Percentiles rank a stretch among this genome's conserved stretches.
phyloP scores from a whole-genome alignment of 2,329 filamentous ascomycete species.

The Xylariaceae sp. region DNA sequence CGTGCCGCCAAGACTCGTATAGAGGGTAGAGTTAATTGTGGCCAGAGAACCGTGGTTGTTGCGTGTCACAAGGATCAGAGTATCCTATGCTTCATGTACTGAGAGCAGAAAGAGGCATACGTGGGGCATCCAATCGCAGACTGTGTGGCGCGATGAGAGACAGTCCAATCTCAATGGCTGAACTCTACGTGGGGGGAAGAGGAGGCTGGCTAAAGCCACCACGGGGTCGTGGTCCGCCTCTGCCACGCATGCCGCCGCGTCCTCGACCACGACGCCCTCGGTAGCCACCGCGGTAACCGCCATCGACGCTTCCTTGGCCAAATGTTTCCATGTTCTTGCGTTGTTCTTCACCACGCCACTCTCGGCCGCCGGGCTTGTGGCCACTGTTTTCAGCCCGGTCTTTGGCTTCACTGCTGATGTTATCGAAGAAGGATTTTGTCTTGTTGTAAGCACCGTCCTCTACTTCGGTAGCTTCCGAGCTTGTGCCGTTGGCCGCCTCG shows the following conservation, averaged over 20 bases:
- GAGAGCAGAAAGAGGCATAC: neutral
- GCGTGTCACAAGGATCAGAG: neutral
- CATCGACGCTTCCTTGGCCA: constrained; percentile 91
- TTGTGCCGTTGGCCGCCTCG: constrained; percentile 42
- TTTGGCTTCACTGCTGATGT: constrained; percentile 90
- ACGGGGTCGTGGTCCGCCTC: constrained; percentile 36
- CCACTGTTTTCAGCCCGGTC: constrained; percentile 72
- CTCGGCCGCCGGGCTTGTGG: constrained; percentile 68
- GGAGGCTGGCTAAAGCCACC: constrained; percentile 22
- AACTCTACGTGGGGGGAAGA: too few species aligned
- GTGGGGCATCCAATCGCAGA: neutral
- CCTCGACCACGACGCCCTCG: constrained; percentile 74
- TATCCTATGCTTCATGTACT: constrained; percentile 1
- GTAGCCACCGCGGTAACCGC: constrained; percentile 67
- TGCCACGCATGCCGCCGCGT: constrained; percentile 39
- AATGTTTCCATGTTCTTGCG: constrained; percentile 97
- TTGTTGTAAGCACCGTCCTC: constrained; percentile 69
- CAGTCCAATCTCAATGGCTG: too few species aligned
- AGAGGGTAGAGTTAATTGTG: constrained; percentile 15
- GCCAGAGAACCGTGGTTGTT: constrained; percentile 2
- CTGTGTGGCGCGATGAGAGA: too few species aligned
- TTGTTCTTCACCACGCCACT: constrained; percentile 89
- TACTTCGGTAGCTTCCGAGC: constrained; percentile 31
- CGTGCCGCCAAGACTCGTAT: constrained; percentile 25
- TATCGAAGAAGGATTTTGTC: constrained; percentile 89